Percentiles rank a stretch among this genome's conserved stretches.
Evolutionary conservation across 2,329 filamentous ascomycete species (phyloP).

Genomic region (Aspergillus hiratsukae): DNA sequence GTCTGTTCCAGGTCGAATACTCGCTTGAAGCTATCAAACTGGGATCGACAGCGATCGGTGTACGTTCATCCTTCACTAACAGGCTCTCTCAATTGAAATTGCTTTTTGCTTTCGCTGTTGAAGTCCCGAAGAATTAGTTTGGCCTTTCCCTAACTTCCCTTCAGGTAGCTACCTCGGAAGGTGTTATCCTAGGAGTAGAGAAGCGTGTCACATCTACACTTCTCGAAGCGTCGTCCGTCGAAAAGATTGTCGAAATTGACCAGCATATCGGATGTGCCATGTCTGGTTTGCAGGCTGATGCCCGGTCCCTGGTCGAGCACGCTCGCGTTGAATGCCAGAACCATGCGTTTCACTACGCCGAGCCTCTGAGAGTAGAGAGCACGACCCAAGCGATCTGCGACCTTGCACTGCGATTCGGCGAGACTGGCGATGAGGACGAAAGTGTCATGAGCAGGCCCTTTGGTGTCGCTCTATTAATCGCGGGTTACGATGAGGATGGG

Average conservation of each 20-base stretch:
- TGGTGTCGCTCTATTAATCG: constrained; percentile 92
- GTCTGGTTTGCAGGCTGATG: constrained; percentile 95
- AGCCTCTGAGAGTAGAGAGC: constrained; percentile 90
- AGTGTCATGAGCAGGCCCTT: constrained; percentile 98
- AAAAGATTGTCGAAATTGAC: constrained; percentile 99
- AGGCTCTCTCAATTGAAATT: neutral
- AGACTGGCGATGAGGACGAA: constrained; percentile 95
- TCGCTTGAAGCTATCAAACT: constrained; percentile 99
- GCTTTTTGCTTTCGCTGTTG: neutral
- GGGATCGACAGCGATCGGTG: constrained; percentile 94
- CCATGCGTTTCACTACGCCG: constrained; percentile 97
- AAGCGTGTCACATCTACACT: constrained; percentile 98
- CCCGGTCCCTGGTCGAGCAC: constrained; percentile 96
- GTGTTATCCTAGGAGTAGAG: constrained; percentile 94
- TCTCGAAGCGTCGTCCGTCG: constrained; percentile 94
- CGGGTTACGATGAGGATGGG: constrained; percentile 94
- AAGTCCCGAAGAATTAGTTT: neutral
- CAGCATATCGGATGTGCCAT: constrained; percentile 98
- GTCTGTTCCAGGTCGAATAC: constrained; percentile 99
- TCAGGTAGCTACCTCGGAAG: constrained; percentile 82
- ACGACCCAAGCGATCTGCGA: constrained; percentile 99
- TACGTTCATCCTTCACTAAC: constrained; percentile 35
- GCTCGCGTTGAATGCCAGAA: constrained; percentile 96
- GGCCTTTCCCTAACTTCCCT: constrained; percentile 8
- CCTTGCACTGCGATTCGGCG: constrained; percentile 89